Evolutionary conservation across 2,329 filamentous ascomycete species (phyloP).

Genomic region (Arthrobotrys iridis): DNA sequence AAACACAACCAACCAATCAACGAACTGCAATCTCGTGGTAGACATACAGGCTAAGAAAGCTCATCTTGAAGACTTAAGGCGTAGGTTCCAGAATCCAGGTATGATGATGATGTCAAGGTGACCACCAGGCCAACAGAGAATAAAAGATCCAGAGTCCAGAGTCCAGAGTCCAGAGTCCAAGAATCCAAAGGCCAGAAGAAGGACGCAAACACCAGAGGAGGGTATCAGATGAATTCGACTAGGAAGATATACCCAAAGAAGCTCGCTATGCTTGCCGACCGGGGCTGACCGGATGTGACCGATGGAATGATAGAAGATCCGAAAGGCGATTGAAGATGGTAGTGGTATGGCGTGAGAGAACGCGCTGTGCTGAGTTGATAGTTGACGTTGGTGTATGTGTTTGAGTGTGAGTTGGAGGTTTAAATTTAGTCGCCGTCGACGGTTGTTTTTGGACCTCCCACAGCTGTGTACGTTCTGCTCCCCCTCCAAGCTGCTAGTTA

Average conservation of each 20-base stretch:
- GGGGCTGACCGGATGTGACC: not conserved
- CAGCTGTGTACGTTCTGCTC: not conserved
- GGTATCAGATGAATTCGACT: not conserved
- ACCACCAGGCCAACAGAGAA: not conserved
- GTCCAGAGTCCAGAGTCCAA: conserved; percentile 2
- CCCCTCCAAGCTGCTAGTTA: not conserved
- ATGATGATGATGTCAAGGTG: not conserved
- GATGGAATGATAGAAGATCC: not conserved
- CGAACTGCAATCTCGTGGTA: not conserved
- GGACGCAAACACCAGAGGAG: not conserved
- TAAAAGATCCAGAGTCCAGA: not conserved
- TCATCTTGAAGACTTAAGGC: conserved; percentile 26
- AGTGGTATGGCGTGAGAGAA: not conserved
- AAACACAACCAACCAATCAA: not conserved
- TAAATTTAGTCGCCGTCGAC: conserved; percentile 6
- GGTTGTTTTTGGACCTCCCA: not conserved
- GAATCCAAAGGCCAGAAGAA: not conserved
- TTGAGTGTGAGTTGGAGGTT: not conserved
- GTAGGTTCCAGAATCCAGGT: not conserved
- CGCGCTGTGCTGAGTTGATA: not conserved
- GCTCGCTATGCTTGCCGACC: not conserved
- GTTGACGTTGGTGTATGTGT: not conserved
- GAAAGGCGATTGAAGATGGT: not conserved
- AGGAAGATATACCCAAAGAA: not conserved
- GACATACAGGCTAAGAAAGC: conserved; percentile 48